Evolutionary conservation across 1,284 basidiomycete genomes (phyloP).

Genomic region (Heterobasidion parviporum): DNA sequence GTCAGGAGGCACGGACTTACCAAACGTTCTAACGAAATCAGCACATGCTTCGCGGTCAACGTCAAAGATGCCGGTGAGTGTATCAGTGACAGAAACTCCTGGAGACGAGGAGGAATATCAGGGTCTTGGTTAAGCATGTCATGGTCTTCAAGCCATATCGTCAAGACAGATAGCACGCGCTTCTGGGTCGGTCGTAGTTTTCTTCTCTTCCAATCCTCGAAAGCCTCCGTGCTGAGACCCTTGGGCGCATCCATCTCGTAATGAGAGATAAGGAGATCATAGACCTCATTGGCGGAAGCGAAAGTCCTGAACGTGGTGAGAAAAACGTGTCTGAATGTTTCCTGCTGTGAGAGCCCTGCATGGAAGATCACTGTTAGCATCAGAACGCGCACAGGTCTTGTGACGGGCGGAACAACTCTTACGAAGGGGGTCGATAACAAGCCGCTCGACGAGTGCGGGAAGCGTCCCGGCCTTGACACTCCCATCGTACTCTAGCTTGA

Average conservation of each 20-base stretch:
- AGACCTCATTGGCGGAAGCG: slow-evolving; percentile 57
- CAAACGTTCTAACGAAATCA: slow-evolving; percentile 44
- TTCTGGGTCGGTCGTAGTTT: slow-evolving; percentile 48
- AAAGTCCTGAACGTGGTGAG: slow-evolving; percentile 78
- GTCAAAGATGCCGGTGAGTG: slow-evolving; percentile 32
- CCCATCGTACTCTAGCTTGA: slow-evolving; percentile 51
- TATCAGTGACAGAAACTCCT: slow-evolving; percentile 45
- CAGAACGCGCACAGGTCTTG: not conserved
- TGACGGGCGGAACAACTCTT: slow-evolving; percentile 17
- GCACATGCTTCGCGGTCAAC: slow-evolving; percentile 38
- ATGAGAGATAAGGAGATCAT: slow-evolving; percentile 57
- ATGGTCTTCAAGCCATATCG: slow-evolving; percentile 54
- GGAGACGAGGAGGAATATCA: slow-evolving; percentile 45
- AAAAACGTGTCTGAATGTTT: slow-evolving; percentile 56
- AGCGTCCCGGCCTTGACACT: slow-evolving; percentile 59
- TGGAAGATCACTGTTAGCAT: not conserved
- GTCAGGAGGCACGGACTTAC: slow-evolving; percentile 26
- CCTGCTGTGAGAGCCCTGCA: slow-evolving; percentile 31
- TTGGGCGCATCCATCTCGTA: slow-evolving; percentile 53
- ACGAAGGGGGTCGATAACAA: slow-evolving; percentile 54
- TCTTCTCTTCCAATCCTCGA: slow-evolving; percentile 58
- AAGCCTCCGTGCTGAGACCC: slow-evolving; percentile 40
- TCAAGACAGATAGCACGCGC: slow-evolving; percentile 48
- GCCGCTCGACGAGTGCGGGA: slow-evolving; percentile 59
- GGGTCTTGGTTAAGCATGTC: slow-evolving; percentile 56